Conservation (phyloP, 2,329 filamentous ascomycete genomes). For the Epichloe baconii region DNA sequence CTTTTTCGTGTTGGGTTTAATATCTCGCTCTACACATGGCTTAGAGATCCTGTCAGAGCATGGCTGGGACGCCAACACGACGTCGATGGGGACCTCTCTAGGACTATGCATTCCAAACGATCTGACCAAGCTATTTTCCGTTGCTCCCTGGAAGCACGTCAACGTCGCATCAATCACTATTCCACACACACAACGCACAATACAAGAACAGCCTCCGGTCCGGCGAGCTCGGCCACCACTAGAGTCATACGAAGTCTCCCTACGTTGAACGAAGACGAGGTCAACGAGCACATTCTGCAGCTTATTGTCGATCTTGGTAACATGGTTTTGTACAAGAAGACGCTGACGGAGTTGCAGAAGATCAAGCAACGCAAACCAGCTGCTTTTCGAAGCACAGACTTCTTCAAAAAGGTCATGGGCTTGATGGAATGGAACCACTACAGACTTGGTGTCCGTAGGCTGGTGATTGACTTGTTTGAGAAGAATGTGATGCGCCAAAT, state of each 20-base stretch:
- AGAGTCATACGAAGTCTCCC: constrained; percentile 26
- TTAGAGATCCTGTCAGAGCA: constrained; percentile 80
- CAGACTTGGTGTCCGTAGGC: constrained; percentile 70
- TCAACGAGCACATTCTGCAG: constrained; percentile 71
- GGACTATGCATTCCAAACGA: constrained; percentile 79
- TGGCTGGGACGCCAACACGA: constrained; percentile 88
- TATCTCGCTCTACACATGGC: constrained; percentile 83
- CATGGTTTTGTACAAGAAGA: constrained; percentile 81
- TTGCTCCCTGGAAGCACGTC: constrained; percentile 45
- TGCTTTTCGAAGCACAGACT: constrained; percentile 59
- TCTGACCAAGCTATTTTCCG: constrained; percentile 65
- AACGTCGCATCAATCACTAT: constrained; percentile 33
- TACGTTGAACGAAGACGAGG: constrained; percentile 44
- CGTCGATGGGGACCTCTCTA: constrained; percentile 66
- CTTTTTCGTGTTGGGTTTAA: constrained; percentile 86
- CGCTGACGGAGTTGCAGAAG: constrained; percentile 67
- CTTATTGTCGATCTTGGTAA: constrained; percentile 83
- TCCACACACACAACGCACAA: constrained; percentile 40
- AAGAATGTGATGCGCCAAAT: constrained; percentile 75
- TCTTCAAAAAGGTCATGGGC: constrained; percentile 77
- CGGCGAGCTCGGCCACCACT: constrained; percentile 29
- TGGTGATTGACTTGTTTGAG: constrained; percentile 90
- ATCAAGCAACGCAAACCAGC: constrained; percentile 63
- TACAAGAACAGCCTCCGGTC: constrained; percentile 29
- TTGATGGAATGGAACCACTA: constrained; percentile 85